A percentile compares a stretch with the other conserved stretches of the same genome.
These are phyloP conservation scores for Zymoseptoria passerinii DNA, from an alignment of 2,329 filamentous ascomycete genomes.

Conservation along the genomic window DNA sequence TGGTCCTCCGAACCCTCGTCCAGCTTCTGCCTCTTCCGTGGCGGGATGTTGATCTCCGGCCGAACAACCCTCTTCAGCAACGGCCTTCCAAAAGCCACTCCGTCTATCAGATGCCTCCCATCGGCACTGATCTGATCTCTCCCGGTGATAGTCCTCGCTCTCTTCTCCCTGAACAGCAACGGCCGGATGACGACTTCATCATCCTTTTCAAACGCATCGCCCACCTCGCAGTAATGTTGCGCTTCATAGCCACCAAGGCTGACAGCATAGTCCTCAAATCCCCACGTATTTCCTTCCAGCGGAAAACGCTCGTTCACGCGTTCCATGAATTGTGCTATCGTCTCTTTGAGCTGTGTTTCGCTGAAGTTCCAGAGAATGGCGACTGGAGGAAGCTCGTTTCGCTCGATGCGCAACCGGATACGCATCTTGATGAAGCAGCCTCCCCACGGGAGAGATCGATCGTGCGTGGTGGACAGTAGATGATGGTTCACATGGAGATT, in stretches of 20 bases:
- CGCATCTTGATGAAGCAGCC: conserved; percentile 45
- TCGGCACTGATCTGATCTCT: conserved; percentile 71
- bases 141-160: conserved; percentile 63
- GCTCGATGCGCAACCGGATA: conserved; percentile 62
- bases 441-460: background rate
- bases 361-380: conserved; percentile 63
- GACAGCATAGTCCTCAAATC: conserved; percentile 81
- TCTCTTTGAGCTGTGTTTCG: conserved; percentile 34
- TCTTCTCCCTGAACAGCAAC: conserved; percentile 65
- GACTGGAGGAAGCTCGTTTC: conserved; percentile 64
- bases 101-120: conserved; percentile 76
- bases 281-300: conserved; percentile 74
- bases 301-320: conserved; percentile 73
- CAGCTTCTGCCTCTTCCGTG: conserved; percentile 25
- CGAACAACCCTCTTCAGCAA: conserved; percentile 47
- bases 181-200: conserved; percentile 78
- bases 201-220: conserved; percentile 65
- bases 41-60: conserved; percentile 31
- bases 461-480: background rate
- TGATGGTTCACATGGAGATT: background rate
- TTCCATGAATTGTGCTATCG: conserved; percentile 67
- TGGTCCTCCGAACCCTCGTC: conserved; percentile 36
- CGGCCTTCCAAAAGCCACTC: conserved; percentile 72
- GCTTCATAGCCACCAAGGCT: conserved; percentile 76
- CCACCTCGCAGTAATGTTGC: conserved; percentile 71